Conservation (phyloP, 257 asterid species). For the Solanum pennellii region DNA sequence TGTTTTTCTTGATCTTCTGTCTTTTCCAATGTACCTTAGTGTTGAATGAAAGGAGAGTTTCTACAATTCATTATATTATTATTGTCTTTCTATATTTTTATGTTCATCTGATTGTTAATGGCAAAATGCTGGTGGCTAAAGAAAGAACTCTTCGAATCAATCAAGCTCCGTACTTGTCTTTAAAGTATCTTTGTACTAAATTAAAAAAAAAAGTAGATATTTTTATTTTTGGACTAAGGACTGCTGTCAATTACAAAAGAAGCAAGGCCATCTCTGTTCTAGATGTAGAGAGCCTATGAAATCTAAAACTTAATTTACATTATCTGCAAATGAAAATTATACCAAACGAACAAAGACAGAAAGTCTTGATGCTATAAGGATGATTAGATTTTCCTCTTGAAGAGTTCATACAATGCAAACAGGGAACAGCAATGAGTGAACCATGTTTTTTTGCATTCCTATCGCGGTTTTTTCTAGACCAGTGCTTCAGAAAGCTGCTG, state of each 20-base stretch:
- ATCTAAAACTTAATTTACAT: not conserved
- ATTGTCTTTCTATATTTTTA: not conserved
- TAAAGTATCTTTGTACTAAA: not conserved
- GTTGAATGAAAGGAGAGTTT: not conserved
- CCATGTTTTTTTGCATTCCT: not conserved
- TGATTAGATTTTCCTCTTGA: not conserved
- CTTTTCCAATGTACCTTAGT: not conserved
- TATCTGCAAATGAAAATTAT: not conserved
- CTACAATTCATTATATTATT: not conserved
- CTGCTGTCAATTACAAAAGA: not conserved
- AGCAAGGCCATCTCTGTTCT: not conserved
- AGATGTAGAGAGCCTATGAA: not conserved
- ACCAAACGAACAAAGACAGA: not conserved
- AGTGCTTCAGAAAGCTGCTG: not conserved
- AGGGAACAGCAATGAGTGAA: not conserved
- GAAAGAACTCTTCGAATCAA: not conserved
- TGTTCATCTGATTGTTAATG: not conserved
- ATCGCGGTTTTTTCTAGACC: not conserved
- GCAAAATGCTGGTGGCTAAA: not conserved
- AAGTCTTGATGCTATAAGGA: not conserved
- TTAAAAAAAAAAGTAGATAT: not conserved
- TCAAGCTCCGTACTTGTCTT: not conserved
- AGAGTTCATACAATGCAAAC: not conserved
- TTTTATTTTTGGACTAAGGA: not conserved
- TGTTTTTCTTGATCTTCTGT: not conserved